phyloP scores from a whole-genome alignment of 1,139 yeast genomes.

The Blastobotrys proliferans region DNA sequence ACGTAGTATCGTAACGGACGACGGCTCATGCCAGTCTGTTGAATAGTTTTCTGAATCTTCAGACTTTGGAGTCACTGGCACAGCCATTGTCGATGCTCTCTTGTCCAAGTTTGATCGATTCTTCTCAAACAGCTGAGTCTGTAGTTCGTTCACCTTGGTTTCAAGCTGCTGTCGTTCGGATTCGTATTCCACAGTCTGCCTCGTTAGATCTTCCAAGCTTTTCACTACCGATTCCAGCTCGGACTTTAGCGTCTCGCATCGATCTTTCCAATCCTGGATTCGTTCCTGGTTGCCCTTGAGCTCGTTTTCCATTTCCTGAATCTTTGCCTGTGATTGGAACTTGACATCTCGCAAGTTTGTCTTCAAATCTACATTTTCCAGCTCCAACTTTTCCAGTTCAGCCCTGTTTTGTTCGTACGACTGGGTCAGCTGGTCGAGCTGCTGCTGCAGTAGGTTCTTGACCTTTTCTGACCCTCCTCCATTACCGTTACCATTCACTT shows the following conservation, averaged over 20 bases:
- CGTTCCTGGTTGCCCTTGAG: constrained; percentile 27
- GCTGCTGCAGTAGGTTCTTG: constrained; percentile 21
- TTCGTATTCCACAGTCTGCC: constrained; percentile 37
- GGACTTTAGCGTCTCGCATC: constrained; percentile 30
- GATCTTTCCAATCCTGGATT: constrained; percentile 31
- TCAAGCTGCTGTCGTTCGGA: constrained; percentile 32
- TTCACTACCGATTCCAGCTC: constrained; percentile 33
- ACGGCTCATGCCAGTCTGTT: constrained; percentile 18
- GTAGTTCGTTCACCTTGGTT: constrained; percentile 28
- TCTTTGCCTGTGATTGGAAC: constrained; percentile 29
- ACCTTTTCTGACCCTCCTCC: constrained; percentile 16
- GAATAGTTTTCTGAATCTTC: constrained; percentile 1
- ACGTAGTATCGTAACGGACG: constrained; percentile 43
- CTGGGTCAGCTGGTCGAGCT: constrained; percentile 21
- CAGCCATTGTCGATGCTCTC: constrained; percentile 21
- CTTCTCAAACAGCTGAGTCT: constrained; percentile 23
- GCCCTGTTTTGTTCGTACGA: constrained; percentile 27
- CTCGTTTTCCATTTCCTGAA: constrained; percentile 28
- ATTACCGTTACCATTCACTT: not conserved
- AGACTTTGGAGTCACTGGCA: not conserved
- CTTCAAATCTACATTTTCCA: constrained; percentile 36
- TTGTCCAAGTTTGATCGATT: constrained; percentile 22
- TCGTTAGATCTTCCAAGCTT: constrained; percentile 36
- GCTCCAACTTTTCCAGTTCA: constrained; percentile 32
- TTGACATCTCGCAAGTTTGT: constrained; percentile 32